Evolutionary conservation across 169 alveolate species (phyloP).

Genomic region (Babesia bigemina): DNA sequence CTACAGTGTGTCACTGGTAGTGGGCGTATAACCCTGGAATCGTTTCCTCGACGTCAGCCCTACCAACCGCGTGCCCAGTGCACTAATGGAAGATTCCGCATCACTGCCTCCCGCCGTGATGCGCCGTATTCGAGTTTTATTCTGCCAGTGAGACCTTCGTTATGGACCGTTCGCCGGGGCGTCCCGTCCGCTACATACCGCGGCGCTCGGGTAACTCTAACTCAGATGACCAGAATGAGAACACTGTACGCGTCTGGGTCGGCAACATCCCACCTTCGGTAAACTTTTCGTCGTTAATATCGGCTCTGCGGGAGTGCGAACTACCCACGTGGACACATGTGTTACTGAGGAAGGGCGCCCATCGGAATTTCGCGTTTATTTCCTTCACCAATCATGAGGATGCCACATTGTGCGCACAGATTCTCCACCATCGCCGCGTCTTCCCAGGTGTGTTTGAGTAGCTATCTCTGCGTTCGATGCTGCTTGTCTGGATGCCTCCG

Average conservation of each 20-base stretch:
- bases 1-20: too few relatives aligned
- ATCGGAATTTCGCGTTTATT: conserved; percentile 60
- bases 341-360: conserved; percentile 45
- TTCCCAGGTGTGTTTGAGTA: conserved; percentile 41
- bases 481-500: neutral
- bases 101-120: conserved; percentile 1
- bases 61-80: neutral
- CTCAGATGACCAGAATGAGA: conserved; percentile 57
- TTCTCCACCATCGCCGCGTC: conserved; percentile 37
- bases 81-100: neutral
- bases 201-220: conserved; percentile 11
- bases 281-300: conserved; percentile 3
- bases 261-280: conserved; percentile 60
- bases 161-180: conserved; percentile 19
- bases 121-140: neutral
- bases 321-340: conserved; percentile 51
- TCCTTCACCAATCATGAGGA: conserved; percentile 48
- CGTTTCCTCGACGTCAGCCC: neutral
- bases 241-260: conserved; percentile 57
- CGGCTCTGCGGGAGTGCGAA: conserved; percentile 30
- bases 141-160: neutral
- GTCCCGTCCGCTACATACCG: neutral
- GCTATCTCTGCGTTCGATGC: too few relatives aligned
- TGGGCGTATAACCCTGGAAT: neutral
- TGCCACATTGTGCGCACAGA: conserved; percentile 31